These are phyloP conservation scores for Carnegiea gigantea DNA, from an alignment of 179 eudicot genomes.

Conservation along the genomic window DNA sequence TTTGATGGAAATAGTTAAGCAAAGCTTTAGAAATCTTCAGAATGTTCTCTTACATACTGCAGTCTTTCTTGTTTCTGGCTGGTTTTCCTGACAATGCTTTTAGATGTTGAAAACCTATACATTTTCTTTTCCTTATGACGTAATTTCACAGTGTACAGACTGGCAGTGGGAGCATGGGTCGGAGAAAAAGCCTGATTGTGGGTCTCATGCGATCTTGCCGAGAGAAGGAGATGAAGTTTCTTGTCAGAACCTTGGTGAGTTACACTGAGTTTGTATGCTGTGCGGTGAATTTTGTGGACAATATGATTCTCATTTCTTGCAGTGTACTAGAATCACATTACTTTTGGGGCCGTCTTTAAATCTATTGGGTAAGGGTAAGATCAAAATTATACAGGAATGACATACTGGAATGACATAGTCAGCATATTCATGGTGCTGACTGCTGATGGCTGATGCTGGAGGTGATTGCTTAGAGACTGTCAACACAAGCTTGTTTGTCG, in stretches of 20 bases:
- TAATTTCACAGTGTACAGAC: slow-evolving; percentile 67
- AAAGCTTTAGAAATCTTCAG: neutral
- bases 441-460: too few species aligned
- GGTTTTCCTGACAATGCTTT: neutral
- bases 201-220: slow-evolving; percentile 90
- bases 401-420: neutral
- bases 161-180: slow-evolving; percentile 78
- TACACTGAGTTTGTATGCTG: neutral
- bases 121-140: slow-evolving; percentile 11
- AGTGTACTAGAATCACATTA: neutral
- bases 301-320: slow-evolving; percentile 4
- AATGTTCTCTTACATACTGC: neutral
- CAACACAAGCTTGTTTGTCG: too few species aligned
- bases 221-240: slow-evolving; percentile 93
- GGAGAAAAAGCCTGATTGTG: slow-evolving; percentile 80
- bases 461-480: too few species aligned
- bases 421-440: neutral
- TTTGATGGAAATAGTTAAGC: neutral
- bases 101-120: neutral
- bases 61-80: neutral
- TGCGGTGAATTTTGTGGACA: slow-evolving; percentile 7
- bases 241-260: slow-evolving; percentile 95
- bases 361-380: neutral
- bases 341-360: neutral
- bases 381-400: neutral